Conservation (phyloP, 495 filamentous ascomycete species). For the Penicillium cataractarum region DNA sequence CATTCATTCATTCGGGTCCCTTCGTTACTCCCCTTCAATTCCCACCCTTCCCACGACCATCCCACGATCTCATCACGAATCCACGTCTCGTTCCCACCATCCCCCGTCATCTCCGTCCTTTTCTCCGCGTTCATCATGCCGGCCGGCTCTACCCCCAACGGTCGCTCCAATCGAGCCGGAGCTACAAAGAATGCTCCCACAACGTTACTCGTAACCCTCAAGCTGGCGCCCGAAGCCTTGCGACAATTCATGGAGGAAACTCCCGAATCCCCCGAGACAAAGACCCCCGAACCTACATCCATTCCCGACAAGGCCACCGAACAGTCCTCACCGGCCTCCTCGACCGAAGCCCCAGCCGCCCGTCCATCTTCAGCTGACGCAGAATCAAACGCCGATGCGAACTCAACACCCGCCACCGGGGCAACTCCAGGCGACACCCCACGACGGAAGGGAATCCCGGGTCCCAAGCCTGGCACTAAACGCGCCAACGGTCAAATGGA, state of each 20-base stretch:
- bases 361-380: constrained; percentile 58
- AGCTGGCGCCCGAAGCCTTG: constrained; percentile 53
- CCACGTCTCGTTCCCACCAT: constrained; percentile 17
- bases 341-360: constrained; percentile 50
- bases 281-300: constrained; percentile 32
- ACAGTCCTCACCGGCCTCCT: constrained; percentile 50
- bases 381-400: constrained; percentile 58
- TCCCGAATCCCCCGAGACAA: constrained; percentile 27
- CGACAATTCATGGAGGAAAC: constrained; percentile 45
- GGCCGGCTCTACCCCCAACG: constrained; percentile 37
- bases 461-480: constrained; percentile 61
- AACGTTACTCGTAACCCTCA: constrained; percentile 56
- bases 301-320: constrained; percentile 49
- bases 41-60: constrained; percentile 2
- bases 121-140: constrained; percentile 34
- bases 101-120: not conserved
- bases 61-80: constrained; percentile 4
- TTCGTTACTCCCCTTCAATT: constrained; percentile 18
- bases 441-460: constrained; percentile 58
- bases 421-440: constrained; percentile 58
- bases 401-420: constrained; percentile 53
- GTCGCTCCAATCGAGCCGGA: constrained; percentile 43
- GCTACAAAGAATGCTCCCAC: constrained; percentile 36
- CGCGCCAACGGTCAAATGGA: constrained; percentile 63
- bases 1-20: constrained; percentile 6